A percentile compares a stretch with the other conserved stretches of the same genome.
These are phyloP conservation scores for Oemleria cerasiformis DNA, from an alignment of 306 rosid genomes.

Conservation along the genomic window DNA sequence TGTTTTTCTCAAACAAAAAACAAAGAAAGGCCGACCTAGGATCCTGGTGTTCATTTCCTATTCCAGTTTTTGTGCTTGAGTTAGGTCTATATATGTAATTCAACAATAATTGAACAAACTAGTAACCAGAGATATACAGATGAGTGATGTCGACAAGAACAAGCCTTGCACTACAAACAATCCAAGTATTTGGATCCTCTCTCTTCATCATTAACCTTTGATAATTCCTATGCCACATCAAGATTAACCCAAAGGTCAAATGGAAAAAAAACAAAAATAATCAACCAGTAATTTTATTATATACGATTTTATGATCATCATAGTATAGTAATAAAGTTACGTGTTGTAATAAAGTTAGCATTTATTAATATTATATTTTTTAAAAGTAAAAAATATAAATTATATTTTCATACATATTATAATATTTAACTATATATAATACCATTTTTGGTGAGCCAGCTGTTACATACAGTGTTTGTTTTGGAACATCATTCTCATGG, in stretches of 20 bases:
- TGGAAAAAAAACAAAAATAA: not conserved
- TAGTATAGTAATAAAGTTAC: too few species aligned
- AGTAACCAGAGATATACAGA: not conserved
- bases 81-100: too few species aligned
- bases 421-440: not conserved
- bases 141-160: not conserved
- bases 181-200: not conserved
- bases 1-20: not conserved
- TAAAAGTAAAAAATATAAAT: too few species aligned
- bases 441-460: not conserved
- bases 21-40: not conserved
- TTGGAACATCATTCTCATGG: not conserved
- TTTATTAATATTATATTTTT: too few species aligned
- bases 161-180: not conserved
- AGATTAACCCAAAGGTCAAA: not conserved
- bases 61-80: not conserved
- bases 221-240: not conserved
- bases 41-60: not conserved
- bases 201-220: not conserved
- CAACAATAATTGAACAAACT: not conserved
- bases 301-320: too few species aligned
- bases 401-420: too few species aligned
- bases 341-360: too few species aligned
- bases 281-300: not conserved
- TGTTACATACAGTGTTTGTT: not conserved